Evolutionary conservation across 2,329 filamentous ascomycete genomes (phyloP), one percentile per base, ranked within the genome.

Genomic region (Thielaviopsis euricoi): DNA sequence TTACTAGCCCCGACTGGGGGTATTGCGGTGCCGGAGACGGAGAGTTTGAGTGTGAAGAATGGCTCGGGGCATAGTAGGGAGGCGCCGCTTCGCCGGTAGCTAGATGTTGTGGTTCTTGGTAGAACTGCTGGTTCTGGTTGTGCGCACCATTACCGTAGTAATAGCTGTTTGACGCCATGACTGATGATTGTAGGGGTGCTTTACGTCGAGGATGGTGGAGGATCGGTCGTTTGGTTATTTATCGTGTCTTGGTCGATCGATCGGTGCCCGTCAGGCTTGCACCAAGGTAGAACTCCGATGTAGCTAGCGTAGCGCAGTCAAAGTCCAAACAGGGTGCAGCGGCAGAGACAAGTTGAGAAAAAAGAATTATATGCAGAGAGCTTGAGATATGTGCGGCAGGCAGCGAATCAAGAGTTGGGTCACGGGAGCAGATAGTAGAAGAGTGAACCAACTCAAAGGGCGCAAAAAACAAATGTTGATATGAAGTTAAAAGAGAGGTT

Each of bases 1-100:
- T 59, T 68, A 66, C 67, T 67, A 54, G 69, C 69, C 26, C 67
- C 68, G 52, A 65, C 65, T 64, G 68, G 66, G 1, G 68, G 64
- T 59, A 67, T 64, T 58, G 68, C 66, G 64, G 62, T 61, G 62
- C 60, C 62, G 61, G 50, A 57, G 61, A 58, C 22, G 60, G 56
- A 52, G 58, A 49, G 17, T 53, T 26, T 7, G 22, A 22, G 15
- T 48, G 58, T 17, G 48, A 53, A 10, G 52, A 46, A 50, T 58
- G 52, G 53, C 59, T 53, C 54, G 55, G 52, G 53, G 62, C 29
- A 56, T 62, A 56, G 60, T 55, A 57, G 50, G 55, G 53, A 25
- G 58, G 53, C 22, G 48, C 55, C 15, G 58, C 29, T 52, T 61
- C 48, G 49, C 52, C 25, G 25, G 54, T 33, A 21, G 52, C 46